phyloP scores from a whole-genome alignment of 2,329 filamentous ascomycete species.

The Rasamsonia emersonii region DNA sequence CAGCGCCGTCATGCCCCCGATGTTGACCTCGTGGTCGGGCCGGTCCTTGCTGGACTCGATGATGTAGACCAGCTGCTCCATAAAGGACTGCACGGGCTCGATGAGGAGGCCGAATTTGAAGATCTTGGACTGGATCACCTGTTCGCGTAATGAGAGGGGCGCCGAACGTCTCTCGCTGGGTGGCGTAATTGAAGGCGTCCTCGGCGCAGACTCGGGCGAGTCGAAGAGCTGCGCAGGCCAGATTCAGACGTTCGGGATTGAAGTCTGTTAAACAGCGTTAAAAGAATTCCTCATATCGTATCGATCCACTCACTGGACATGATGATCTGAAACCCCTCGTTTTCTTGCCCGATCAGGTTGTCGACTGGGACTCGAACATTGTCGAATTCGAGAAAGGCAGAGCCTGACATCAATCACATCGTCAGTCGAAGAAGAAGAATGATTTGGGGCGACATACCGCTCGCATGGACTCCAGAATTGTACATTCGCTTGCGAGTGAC shows the following conservation, averaged over 20 bases:
- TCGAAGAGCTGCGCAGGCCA: constrained; percentile 56
- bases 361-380: constrained; percentile 61
- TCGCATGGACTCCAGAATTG: constrained; percentile 60
- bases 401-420: constrained; percentile 20
- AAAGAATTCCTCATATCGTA: not conserved
- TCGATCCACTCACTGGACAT: constrained; percentile 48
- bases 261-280: constrained; percentile 42
- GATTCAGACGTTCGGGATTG: constrained; percentile 64
- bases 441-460: constrained; percentile 35
- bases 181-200: constrained; percentile 53
- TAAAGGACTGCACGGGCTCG: constrained; percentile 54
- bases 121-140: constrained; percentile 53
- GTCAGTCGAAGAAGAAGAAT: not conserved
- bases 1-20: constrained; percentile 45
- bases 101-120: constrained; percentile 51
- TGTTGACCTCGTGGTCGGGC: constrained; percentile 34
- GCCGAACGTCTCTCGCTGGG: constrained; percentile 58
- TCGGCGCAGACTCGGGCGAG: constrained; percentile 53
- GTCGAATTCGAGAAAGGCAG: constrained; percentile 60
- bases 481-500: constrained; percentile 42
- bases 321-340: constrained; percentile 61
- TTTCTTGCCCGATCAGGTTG: constrained; percentile 62
- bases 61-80: constrained; percentile 54
- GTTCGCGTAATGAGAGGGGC: constrained; percentile 48
- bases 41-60: constrained; percentile 36